Base-by-base conservation (phyloP, 441 rosid genomes). In the Populus trichocarpa region DNA sequence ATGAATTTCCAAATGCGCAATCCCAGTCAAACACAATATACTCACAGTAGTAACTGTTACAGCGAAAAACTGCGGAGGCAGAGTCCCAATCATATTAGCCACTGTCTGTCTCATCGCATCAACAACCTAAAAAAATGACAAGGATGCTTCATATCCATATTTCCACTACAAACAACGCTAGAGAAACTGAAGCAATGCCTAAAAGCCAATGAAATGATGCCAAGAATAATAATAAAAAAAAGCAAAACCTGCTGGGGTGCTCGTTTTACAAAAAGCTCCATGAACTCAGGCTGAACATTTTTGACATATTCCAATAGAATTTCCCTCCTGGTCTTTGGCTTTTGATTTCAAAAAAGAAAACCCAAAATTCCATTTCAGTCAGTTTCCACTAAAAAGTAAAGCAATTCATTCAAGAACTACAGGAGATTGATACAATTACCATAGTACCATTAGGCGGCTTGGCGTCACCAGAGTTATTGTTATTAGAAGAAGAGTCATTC, bases 61-160 rank as follows among this genome's bases (percentile, higher is more conserved):
- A 0, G 97, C 80, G 57, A 93, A 95, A 85, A 93, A 95, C 79
- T 95, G 96, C 0, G 96, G 93, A 46, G 98, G 99, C 26, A 95
- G 79, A 3, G 99, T 92, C 67, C 99, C 98, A 8, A 95, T 93
- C 98, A 93, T 95, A 79, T 91, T 95, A 22, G 97, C 88, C 77
- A 95, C 96, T 0, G 99, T 93, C 77, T 91, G 94, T 59, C 99
- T 85, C 98, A 95, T 93, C 30, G 98, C 99, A 75, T 93, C 99
- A 75, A 95, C 99, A 35, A 93, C 97, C 97, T 95, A 71, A 32
- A 26, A 67, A 66, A 23, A 78, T 35, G 32, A 36, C 7, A 16
- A 14, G 53, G 20, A 68, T 59, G 59, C 67, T 23, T n/a, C 68
- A 35, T 40, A 32, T 69, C 42, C 63, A 80, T 38, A 8, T 46